Conservation (phyloP, 805 yeast genomes). For the Clavispora fructus region DNA sequence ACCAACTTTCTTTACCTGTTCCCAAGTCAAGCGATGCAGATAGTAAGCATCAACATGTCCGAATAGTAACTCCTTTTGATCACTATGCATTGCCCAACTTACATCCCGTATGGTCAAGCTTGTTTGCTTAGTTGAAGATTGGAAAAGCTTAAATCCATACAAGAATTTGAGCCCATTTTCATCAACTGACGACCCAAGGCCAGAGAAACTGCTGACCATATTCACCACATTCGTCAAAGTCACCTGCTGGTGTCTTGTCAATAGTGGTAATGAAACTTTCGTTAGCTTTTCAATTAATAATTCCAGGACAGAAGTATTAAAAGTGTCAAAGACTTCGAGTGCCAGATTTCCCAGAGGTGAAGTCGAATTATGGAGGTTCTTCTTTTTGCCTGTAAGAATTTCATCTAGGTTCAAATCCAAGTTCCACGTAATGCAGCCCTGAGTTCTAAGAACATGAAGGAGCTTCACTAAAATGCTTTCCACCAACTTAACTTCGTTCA, state of each 20-base stretch:
- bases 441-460: constrained; percentile 45
- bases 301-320: constrained; percentile 39
- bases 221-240: constrained; percentile 68
- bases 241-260: constrained; percentile 88
- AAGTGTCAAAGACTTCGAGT: constrained; percentile 28
- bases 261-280: constrained; percentile 63
- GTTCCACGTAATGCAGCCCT: constrained; percentile 27
- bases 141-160: constrained; percentile 65
- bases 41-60: constrained; percentile 42
- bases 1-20: constrained; percentile 52
- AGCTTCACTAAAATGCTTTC: constrained; percentile 52
- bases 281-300: constrained; percentile 56
- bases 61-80: constrained; percentile 63
- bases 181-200: constrained; percentile 44
- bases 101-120: constrained; percentile 73
- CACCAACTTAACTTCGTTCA: constrained; percentile 52
- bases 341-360: constrained; percentile 1
- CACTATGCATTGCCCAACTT: constrained; percentile 83
- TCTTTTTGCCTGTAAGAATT: not conserved
- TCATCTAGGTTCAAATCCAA: constrained; percentile 22
- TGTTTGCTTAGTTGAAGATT: constrained; percentile 43
- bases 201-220: constrained; percentile 53
- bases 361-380: not conserved
- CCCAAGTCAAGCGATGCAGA: constrained; percentile 52
- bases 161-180: constrained; percentile 66